Conservation (phyloP, 179 eudicot genomes). For the Nepenthes alata region DNA sequence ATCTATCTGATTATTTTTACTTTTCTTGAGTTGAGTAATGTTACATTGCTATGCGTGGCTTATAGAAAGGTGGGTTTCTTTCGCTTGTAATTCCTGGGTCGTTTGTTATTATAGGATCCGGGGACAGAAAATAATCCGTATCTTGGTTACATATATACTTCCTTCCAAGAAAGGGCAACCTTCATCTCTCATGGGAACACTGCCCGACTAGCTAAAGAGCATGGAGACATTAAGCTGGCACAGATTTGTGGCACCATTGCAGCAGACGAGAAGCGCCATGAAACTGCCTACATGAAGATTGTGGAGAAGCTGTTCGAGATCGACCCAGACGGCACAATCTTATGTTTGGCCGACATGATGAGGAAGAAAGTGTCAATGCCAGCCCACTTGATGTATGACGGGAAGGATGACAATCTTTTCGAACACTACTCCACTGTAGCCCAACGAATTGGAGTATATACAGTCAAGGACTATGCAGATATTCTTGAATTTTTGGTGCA, state of each 20-base stretch:
- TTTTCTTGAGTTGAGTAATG: background rate
- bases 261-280: conserved; percentile 42
- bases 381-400: conserved; percentile 42
- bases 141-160: conserved; percentile 41
- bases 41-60: too few relatives aligned
- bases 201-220: conserved; percentile 38
- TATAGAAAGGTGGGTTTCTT: too few relatives aligned
- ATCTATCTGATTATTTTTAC: background rate
- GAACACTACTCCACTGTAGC: conserved; percentile 35
- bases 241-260: conserved; percentile 40
- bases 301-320: conserved; percentile 41
- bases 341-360: conserved; percentile 39
- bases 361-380: conserved; percentile 39
- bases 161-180: conserved; percentile 46
- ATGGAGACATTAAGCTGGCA: conserved; percentile 32
- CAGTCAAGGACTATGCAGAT: conserved; percentile 37
- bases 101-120: conserved; percentile 25
- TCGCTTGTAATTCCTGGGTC: background rate
- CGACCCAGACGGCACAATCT: conserved; percentile 29
- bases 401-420: conserved; percentile 29
- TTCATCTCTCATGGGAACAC: conserved; percentile 42
- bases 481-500: conserved; percentile 34
- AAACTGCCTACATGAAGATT: conserved; percentile 43
- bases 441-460: conserved; percentile 40
- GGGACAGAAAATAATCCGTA: conserved; percentile 34